Evolutionary conservation across 2,329 filamentous ascomycete species (phyloP).

Genomic region (Pezicula radicicola): DNA sequence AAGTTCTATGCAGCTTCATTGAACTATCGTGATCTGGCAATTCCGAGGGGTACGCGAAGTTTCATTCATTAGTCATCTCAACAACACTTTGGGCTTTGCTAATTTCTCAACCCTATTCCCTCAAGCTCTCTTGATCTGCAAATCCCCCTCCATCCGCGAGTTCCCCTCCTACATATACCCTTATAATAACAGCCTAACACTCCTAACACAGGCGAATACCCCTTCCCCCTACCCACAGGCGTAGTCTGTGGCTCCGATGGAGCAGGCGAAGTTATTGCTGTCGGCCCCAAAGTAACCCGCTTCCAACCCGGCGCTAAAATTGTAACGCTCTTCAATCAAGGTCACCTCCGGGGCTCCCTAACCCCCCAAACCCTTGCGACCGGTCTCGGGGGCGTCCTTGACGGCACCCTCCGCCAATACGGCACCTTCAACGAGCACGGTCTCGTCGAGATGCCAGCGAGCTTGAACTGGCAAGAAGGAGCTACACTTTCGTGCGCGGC

Average conservation of each 20-base stretch:
- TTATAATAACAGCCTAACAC: not conserved
- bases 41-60: slow-evolving; percentile 25
- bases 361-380: slow-evolving; percentile 27
- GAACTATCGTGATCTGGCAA: slow-evolving; percentile 36
- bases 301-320: slow-evolving; percentile 56
- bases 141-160: not conserved
- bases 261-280: slow-evolving; percentile 42
- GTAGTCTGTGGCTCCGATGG: slow-evolving; percentile 35
- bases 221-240: slow-evolving; percentile 15
- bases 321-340: slow-evolving; percentile 55
- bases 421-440: slow-evolving; percentile 52
- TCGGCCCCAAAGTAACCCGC: slow-evolving; percentile 54
- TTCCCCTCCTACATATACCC: not conserved
- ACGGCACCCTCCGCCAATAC: slow-evolving; percentile 46
- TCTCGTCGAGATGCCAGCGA: slow-evolving; percentile 54
- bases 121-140: too few species aligned
- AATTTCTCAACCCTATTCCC: too few species aligned
- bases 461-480: slow-evolving; percentile 42
- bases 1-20: slow-evolving; percentile 39
- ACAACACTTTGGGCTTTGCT: not conserved
- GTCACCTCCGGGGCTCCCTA: slow-evolving; percentile 29
- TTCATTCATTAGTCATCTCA: not conserved
- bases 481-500: slow-evolving; percentile 49
- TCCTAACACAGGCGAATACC: too few species aligned
- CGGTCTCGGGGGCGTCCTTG: slow-evolving; percentile 53